Base-by-base conservation (phyloP, 2,329 filamentous ascomycete species). In the Capronia americana region DNA sequence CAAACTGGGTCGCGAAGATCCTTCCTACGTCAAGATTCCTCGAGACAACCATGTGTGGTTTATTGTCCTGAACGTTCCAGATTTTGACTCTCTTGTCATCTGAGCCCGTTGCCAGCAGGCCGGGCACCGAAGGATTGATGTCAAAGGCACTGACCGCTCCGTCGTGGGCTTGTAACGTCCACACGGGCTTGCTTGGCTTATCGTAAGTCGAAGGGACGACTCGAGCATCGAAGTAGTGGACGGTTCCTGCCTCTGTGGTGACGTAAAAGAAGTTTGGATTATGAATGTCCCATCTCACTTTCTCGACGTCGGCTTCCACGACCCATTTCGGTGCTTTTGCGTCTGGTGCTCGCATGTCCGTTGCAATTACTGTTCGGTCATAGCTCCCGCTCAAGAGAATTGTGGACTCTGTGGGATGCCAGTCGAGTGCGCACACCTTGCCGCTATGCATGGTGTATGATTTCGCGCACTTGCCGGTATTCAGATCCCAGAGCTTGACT, bases 401-500 rank as follows among this genome's bases (percentile, higher is more conserved):
- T 0, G 95, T 97, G 2, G 93, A 88, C 78, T 97, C 92, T 51
- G 85, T 86, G 0, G 91, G 86, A 82, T 98, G 92, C 95, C 96
- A 99, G 71, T 94, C 91, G 64, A 99, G 82, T 24, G 94, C 92
- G 85, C 93, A 99, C 71, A 98, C 93, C 82, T 99, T 99, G 84
- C 97, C 95, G 41, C 92, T 96, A 81, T 99, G 95, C 80, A 96
- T 92, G 17, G 87, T 86, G 84, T 99, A 99, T 53, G 93, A 97
- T 82, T 97, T 95, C 74, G 95, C 95, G 79, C 93, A 97, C 79
- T 90, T 93, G 68, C 91, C 87, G 2, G 92, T 97, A 82, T 93
- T 92, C 69, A 99, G 83, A 77, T 99, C 95, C 95, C 95, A 99
- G 23, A 99, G 86, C 83, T 99, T 99, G 75, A 98, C 89, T 2